Percentiles rank a stretch among this genome's conserved stretches.
These are phyloP conservation scores for Ilyonectria mors-panacis DNA, from an alignment of 2,329 filamentous ascomycete species.

Conservation along the genomic window DNA sequence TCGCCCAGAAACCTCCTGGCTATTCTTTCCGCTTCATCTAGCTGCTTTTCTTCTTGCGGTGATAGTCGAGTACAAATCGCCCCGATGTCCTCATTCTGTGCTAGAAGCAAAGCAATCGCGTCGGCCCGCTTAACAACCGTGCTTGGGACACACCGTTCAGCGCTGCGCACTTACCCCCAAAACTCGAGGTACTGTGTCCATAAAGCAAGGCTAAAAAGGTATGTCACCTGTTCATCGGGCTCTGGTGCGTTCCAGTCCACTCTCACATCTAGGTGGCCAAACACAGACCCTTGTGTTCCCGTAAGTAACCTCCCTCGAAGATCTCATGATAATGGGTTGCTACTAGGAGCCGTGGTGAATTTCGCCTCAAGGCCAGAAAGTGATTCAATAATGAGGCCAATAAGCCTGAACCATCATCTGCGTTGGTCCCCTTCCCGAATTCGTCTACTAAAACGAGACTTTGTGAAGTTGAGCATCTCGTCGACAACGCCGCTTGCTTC, in stretches of 20 bases:
- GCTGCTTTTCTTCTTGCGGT: slow-evolving; percentile 71
- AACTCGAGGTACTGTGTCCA: slow-evolving; percentile 84
- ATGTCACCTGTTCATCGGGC: slow-evolving; percentile 76
- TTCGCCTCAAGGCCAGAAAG: slow-evolving; percentile 62
- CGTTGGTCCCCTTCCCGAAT: slow-evolving; percentile 79
- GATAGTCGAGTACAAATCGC: slow-evolving; percentile 79
- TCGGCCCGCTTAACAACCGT: slow-evolving; percentile 83
- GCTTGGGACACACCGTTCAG: slow-evolving; percentile 88
- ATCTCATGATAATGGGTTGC: slow-evolving; percentile 81
- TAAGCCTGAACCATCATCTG: slow-evolving; percentile 71
- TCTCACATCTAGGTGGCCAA: slow-evolving; percentile 82
- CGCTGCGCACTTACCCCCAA: slow-evolving; percentile 87
- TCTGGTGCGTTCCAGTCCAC: slow-evolving; percentile 67
- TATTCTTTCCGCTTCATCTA: slow-evolving; percentile 76
- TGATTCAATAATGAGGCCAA: slow-evolving; percentile 71
- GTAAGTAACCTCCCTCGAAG: slow-evolving; percentile 75
- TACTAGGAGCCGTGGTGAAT: slow-evolving; percentile 70
- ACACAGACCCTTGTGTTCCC: slow-evolving; percentile 62
- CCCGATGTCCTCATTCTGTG: slow-evolving; percentile 82
- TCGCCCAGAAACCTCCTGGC: slow-evolving; percentile 70
- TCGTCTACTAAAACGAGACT: slow-evolving; percentile 95
- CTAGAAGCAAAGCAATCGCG: slow-evolving; percentile 77
- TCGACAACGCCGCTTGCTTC: slow-evolving; percentile 85
- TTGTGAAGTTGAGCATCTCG: slow-evolving; percentile 80
- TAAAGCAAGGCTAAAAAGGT: slow-evolving; percentile 78